Percentiles rank a stretch among this genome's conserved stretches.
Evolutionary conservation across 2,329 filamentous ascomycete genomes (phyloP).

Genomic region (Fusarium sp.): DNA sequence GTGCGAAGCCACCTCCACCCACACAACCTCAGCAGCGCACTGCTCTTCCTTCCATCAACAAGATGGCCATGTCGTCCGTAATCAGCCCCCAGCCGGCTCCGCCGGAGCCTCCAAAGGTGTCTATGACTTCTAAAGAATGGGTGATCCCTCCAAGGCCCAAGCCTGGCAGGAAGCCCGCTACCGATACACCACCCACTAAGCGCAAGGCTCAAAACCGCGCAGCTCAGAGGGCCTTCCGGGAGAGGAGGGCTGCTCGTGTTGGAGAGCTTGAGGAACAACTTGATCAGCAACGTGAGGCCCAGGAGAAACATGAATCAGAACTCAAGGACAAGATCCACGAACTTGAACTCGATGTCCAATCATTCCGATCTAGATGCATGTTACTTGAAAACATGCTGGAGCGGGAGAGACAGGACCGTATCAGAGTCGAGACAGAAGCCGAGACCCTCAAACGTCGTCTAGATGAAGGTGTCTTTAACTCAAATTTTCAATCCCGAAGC

Average conservation of each 20-base stretch:
- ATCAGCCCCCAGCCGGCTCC: slow-evolving; percentile 52
- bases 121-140: slow-evolving; percentile 85
- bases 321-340: slow-evolving; percentile 64
- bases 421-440: slow-evolving; percentile 54
- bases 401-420: slow-evolving; percentile 62
- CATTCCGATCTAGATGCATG: slow-evolving; percentile 69
- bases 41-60: slow-evolving; percentile 52
- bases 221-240: slow-evolving; percentile 89
- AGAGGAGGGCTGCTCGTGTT: slow-evolving; percentile 85
- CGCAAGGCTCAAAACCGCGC: slow-evolving; percentile 94
- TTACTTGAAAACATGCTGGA: slow-evolving; percentile 71
- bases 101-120: slow-evolving; percentile 58
- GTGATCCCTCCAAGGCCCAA: slow-evolving; percentile 84
- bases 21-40: slow-evolving; percentile 46
- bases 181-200: slow-evolving; percentile 91
- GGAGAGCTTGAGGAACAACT: slow-evolving; percentile 77
- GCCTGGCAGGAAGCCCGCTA: slow-evolving; percentile 92
- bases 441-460: slow-evolving; percentile 47
- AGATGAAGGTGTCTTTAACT: slow-evolving; percentile 42
- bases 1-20: slow-evolving; percentile 41
- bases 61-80: slow-evolving; percentile 59
- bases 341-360: slow-evolving; percentile 73
- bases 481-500: slow-evolving; percentile 40
- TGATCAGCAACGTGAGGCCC: slow-evolving; percentile 66
- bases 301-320: slow-evolving; percentile 66